Evolutionary conservation across 2,329 filamentous ascomycete species (phyloP), one percentile per base, ranked within the genome.

Genomic region (Lachnellula cervina): DNA sequence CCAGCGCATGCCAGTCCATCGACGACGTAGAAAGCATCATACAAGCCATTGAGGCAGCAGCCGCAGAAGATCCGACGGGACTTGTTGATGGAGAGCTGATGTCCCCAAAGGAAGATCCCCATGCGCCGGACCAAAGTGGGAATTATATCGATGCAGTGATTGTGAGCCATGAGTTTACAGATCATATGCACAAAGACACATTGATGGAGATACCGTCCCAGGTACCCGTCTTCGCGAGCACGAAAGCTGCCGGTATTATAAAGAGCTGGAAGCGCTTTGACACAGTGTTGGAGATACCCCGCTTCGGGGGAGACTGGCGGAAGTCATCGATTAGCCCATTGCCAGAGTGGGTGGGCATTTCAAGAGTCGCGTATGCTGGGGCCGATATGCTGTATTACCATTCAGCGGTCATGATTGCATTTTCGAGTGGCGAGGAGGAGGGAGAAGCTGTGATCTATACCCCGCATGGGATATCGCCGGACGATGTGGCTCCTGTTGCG

Each of bases 161-260:
- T 28, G 74, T 87, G 34, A 81, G 77, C 16, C 84, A 88, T 65
- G 84, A 87, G 66, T 88, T 87, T 62, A 87, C 84, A 1, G 84
- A 88, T 64, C 85, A 87, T 65, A 87, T 82, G 67, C 83, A 87
- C 64, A 74, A 78, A 57, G 75, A 78, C 3, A 87, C 84, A 14
- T 71, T 88, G 25, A 67, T 78, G 44, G 77, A 85, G 62, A 69
- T 87, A 3, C 72, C 80, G 5, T 61, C 63, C 1, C 68, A 74
- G 44, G 79, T 83, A 4, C 82, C 83, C 0, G 74, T 88, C 0
- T 79, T 86, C 56, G 83, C 83, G 13, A 78, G 80, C 2, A 75
- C 78, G 62, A 78, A 82, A 68, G 84, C 84, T 0, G 80, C 79
- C 0, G 72, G 72, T 13, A 71, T 84, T 19, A 80, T 88, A 38